Percentiles rank a stretch among this genome's conserved stretches.
Evolutionary conservation across 805 yeast species (phyloP).

Genomic region (Lachancea meyersii): DNA sequence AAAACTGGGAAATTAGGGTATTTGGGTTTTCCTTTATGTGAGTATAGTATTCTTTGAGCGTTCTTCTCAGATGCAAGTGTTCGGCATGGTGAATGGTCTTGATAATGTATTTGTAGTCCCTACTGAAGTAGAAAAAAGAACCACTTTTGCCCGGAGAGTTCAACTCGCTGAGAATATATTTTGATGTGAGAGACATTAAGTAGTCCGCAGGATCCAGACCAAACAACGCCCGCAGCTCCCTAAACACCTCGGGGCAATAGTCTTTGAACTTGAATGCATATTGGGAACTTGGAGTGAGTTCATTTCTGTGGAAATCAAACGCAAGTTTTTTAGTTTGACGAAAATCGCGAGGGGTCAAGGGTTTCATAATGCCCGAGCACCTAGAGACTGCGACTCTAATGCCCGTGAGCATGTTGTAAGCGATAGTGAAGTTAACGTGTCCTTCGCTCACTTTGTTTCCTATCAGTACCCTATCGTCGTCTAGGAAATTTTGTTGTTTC

Average conservation of each 20-base stretch:
- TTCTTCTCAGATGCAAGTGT: slow-evolving; percentile 71
- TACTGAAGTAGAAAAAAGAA: slow-evolving; percentile 87
- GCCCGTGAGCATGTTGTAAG: slow-evolving; percentile 96
- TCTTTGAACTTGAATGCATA: slow-evolving; percentile 96
- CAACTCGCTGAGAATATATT: slow-evolving; percentile 82
- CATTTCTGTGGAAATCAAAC: slow-evolving; percentile 82
- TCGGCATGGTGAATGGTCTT: slow-evolving; percentile 93
- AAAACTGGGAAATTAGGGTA: slow-evolving; percentile 89
- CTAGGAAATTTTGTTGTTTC: slow-evolving; percentile 37
- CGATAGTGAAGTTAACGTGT: slow-evolving; percentile 87
- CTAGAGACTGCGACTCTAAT: slow-evolving; percentile 92
- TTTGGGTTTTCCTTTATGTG: slow-evolving; percentile 82
- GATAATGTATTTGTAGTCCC: slow-evolving; percentile 90
- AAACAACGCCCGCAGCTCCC: slow-evolving; percentile 73
- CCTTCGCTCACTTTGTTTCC: slow-evolving; percentile 88
- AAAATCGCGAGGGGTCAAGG: slow-evolving; percentile 64
- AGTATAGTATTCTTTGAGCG: slow-evolving; percentile 66
- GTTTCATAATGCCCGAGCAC: slow-evolving; percentile 78
- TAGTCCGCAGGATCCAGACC: slow-evolving; percentile 96
- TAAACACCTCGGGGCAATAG: slow-evolving; percentile 88
- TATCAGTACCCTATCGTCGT: slow-evolving; percentile 51
- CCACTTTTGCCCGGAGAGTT: slow-evolving; percentile 98
- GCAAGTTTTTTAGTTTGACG: slow-evolving; percentile 67
- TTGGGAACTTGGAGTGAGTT: slow-evolving; percentile 85
- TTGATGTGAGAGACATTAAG: slow-evolving; percentile 83